Evolutionary conservation across 495 filamentous ascomycete species (phyloP).

Genomic region (Trichoderma erinaceum): DNA sequence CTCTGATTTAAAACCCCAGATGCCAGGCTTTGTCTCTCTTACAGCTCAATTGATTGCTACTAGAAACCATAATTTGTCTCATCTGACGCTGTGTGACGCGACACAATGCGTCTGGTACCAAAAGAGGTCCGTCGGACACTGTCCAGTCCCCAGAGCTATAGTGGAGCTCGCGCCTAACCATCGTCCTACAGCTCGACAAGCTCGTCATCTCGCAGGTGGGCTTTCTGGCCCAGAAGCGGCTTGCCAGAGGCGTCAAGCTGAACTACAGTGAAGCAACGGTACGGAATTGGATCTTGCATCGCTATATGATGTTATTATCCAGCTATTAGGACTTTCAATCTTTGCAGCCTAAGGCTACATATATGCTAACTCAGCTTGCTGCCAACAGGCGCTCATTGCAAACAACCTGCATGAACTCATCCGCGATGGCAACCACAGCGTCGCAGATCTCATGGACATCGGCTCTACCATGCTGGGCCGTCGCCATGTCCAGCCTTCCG

Average conservation of each 20-base stretch:
- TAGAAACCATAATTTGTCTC: not conserved
- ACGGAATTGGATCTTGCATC: constrained; percentile 25
- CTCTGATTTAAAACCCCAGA: not conserved
- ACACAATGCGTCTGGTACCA: constrained; percentile 73
- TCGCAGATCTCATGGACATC: constrained; percentile 87
- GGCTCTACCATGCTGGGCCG: constrained; percentile 91
- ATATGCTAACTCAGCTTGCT: constrained; percentile 17
- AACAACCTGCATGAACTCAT: constrained; percentile 92
- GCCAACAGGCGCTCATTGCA: constrained; percentile 75
- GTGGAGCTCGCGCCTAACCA: constrained; percentile 15
- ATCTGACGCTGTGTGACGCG: not conserved
- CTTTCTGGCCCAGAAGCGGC: constrained; percentile 77
- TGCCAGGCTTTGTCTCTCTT: not conserved
- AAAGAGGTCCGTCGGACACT: constrained; percentile 62
- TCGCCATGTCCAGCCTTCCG: constrained; percentile 83
- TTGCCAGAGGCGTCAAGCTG: constrained; percentile 80
- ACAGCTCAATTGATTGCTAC: not conserved
- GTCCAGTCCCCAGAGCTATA: constrained; percentile 14
- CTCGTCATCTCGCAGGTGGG: constrained; percentile 88
- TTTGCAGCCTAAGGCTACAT: not conserved
- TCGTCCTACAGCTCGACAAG: constrained; percentile 73
- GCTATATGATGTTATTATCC: not conserved
- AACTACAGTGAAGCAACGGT: constrained; percentile 91
- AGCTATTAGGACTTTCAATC: not conserved
- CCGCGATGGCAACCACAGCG: constrained; percentile 89